These are phyloP conservation scores for Sporothrix curviconia DNA, from an alignment of 2,329 filamentous ascomycete species.

Conservation along the genomic window DNA sequence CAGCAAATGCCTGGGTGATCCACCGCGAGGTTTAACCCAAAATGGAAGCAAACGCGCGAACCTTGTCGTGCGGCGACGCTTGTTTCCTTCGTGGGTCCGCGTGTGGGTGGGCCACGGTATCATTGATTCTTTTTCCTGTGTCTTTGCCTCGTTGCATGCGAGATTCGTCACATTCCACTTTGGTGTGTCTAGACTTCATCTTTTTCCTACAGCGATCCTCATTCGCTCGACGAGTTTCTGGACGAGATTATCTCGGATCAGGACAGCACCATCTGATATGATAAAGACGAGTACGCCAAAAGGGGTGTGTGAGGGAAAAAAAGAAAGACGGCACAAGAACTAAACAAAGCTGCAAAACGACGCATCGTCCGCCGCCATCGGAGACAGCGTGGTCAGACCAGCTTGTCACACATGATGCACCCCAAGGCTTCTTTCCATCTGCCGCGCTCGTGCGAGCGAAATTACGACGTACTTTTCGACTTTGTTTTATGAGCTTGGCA, in stretches of 20 bases:
- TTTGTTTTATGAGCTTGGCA: background rate
- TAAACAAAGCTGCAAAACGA: background rate
- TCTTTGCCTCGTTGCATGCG: background rate
- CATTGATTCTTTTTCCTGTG: background rate
- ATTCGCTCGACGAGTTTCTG: background rate
- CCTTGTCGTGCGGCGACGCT: background rate
- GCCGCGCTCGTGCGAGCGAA: background rate
- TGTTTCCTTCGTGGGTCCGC: background rate
- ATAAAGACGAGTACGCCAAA: too few relatives aligned
- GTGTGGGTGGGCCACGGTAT: background rate
- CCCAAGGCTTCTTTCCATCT: too few relatives aligned
- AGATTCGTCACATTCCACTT: background rate
- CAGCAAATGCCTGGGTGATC: too few relatives aligned
- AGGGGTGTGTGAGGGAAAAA: background rate
- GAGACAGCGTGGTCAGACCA: background rate
- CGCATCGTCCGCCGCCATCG: background rate
- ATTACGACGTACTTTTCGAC: background rate
- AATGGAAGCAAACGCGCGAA: slow-evolving; percentile 1
- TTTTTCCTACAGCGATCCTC: too few relatives aligned
- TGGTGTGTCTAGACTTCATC: too few relatives aligned
- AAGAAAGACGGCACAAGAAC: background rate
- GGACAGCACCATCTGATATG: background rate
- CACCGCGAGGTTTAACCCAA: background rate
- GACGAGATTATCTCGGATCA: slow-evolving; percentile 2
- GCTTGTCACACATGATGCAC: background rate